Evolutionary conservation across 2,329 filamentous ascomycete genomes (phyloP), one percentile per base, ranked within the genome.

Genomic region (Penicillium sp.): DNA sequence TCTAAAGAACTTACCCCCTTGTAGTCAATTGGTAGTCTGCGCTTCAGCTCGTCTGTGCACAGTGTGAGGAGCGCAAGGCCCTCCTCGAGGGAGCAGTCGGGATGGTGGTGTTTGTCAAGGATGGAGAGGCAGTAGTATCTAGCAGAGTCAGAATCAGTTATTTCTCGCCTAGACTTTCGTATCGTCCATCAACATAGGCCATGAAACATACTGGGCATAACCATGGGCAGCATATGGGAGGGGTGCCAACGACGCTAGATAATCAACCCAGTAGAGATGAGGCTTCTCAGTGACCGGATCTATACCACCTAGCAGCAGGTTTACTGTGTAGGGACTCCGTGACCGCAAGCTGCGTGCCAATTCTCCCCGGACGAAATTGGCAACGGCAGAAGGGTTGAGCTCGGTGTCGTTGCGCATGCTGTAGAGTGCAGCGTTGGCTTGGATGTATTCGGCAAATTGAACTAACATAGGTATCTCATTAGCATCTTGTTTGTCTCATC

Each of bases 381-480:
- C 91, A 55, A 97, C 88, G 39, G 91, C 94, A 36, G 89, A 88
- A 10, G 94, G 93, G 44, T 91, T 91, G 61, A 99, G 86, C 71
- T 97, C 91, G 73, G 89, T 89, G 78, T 92, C 90, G 77, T 97
- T 97, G 73, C 96, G 91, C 93, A 97, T 99, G 67, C 90, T 92
- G 81, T 99, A 99, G 73, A 99, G 89, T 79, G 96, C 91, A 63
- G 94, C 88, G 78, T 99, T 99, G 75, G 93, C 93, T 85, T 97
- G 93, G 77, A 99, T 96, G 81, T 93, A 99, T 81, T 99, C 94
- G 76, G 96, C 91, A 77, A 99, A 99, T 88, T 99, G 93, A 62
- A 97, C 93, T 96, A 58, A 17, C 59, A 27, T 25, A 31, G 43
- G 48, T 33, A 47, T 35, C 52, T 54, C 53, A 60, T 66, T 61